Percentiles rank a stretch among this genome's conserved stretches.
Evolutionary conservation across 441 rosid genomes (phyloP).

Genomic region (Populus hybrid): DNA sequence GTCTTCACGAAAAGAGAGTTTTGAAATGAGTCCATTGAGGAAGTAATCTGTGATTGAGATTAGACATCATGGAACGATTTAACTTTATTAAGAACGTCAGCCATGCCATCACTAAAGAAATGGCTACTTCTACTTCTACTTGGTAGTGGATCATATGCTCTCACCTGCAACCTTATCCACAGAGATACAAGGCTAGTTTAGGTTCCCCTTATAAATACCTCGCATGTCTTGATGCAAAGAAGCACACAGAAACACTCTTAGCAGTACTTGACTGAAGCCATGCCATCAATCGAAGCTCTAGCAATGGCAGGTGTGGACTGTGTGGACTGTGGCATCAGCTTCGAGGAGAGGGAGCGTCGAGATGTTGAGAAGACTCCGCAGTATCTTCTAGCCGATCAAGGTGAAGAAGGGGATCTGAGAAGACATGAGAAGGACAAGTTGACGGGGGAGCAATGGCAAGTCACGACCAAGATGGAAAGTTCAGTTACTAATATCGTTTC

Average conservation of each 20-base stretch:
- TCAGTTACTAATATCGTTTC: not conserved
- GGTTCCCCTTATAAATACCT: too few relatives aligned
- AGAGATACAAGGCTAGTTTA: too few relatives aligned
- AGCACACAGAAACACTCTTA: not conserved
- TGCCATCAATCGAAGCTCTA: slow-evolving; percentile 34
- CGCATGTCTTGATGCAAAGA: too few relatives aligned
- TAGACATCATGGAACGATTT: too few relatives aligned
- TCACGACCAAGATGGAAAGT: not conserved
- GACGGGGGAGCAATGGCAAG: not conserved
- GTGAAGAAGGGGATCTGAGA: not conserved
- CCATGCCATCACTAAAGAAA: too few relatives aligned
- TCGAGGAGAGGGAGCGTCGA: slow-evolving; percentile 24
- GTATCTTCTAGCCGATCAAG: slow-evolving; percentile 20
- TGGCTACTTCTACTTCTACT: too few relatives aligned
- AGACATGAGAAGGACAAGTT: not conserved
- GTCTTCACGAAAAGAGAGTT: too few relatives aligned
- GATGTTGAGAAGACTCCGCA: slow-evolving; percentile 12
- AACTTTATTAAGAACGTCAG: too few relatives aligned
- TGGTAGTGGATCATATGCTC: too few relatives aligned
- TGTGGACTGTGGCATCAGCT: slow-evolving; percentile 18
- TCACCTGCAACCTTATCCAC: too few relatives aligned
- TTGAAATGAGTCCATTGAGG: too few relatives aligned
- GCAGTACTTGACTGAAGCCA: not conserved
- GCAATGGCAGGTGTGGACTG: slow-evolving; percentile 37
- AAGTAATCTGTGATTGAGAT: too few relatives aligned